Evolutionary conservation across 2,329 filamentous ascomycete genomes (phyloP), one percentile per base, ranked within the genome.

Genomic region (Myriangium duriaei): DNA sequence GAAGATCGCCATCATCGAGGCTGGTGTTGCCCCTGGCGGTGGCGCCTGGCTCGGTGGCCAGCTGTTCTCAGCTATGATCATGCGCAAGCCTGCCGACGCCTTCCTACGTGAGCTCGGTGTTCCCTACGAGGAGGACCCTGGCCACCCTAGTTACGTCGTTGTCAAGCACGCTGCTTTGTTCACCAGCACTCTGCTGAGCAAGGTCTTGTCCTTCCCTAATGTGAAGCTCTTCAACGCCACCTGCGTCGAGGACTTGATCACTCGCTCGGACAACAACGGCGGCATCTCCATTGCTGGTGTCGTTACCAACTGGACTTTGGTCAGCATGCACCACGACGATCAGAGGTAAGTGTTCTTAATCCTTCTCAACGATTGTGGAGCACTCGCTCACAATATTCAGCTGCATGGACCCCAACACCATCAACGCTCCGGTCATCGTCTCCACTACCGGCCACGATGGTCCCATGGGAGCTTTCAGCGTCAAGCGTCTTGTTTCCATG

Each of bases 321-420:
- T 94, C 34, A 75, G 79, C 30, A 81, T 58, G 55, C 55, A 58
- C 45, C 55, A 58, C 45, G 54, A 55, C 35, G 51, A 52, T 39
- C 45, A 47, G 36, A 43, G 36, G 36, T 33, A 26, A 17, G 35
- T 19, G n/a, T n/a, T 26, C 21, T 7, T n/a, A 26, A n/a, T 26
- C 21, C 21, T n/a, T 7, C n/a, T n/a, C 19, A 4, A 45, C 36
- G 43, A 45, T 41, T 13, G 12, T 10, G 12, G 18, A 13, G 15
- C 11, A 18, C n/a, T 14, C 12, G 12, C 19, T 24, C 14, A 29
- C 19, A 26, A 14, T 6, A 14, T 10, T n/a, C 85, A 93, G 66
- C 44, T 94, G 86, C 79, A 93, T 94, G 86, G 87, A 94, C 60
- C 86, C 86, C 49, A 93, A 91, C 74, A 94, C 86, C 52, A 93